phyloP scores from a whole-genome alignment of 2,329 filamentous ascomycete species.

The Diaporthe amygdali region DNA sequence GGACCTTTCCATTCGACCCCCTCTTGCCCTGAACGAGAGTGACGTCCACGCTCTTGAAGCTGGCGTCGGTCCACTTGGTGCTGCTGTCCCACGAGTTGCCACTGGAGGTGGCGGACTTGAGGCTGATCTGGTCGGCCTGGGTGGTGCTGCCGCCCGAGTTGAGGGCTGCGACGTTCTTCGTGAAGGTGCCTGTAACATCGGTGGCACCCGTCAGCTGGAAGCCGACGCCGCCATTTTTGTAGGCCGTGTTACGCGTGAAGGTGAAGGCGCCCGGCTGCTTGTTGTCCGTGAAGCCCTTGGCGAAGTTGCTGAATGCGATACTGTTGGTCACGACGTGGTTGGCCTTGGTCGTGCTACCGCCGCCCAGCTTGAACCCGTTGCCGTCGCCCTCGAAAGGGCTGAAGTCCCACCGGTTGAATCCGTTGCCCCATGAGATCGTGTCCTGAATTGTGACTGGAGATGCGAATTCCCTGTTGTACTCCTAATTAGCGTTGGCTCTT shows the following conservation, averaged over 20 bases:
- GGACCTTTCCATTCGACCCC: constrained; percentile 43
- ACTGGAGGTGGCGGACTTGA: constrained; percentile 33
- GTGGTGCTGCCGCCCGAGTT: constrained; percentile 31
- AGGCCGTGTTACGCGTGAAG: constrained; percentile 49
- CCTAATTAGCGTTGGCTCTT: not conserved
- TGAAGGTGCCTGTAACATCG: constrained; percentile 35
- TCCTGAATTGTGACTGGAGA: constrained; percentile 49
- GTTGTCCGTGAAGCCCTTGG: constrained; percentile 54
- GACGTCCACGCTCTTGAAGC: constrained; percentile 44
- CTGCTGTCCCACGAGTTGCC: constrained; percentile 49
- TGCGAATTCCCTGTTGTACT: constrained; percentile 38
- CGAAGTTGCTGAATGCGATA: constrained; percentile 48
- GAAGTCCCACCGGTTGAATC: constrained; percentile 51
- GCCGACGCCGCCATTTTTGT: constrained; percentile 48
- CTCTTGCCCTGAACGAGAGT: constrained; percentile 42
- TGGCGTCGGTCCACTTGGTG: constrained; percentile 42
- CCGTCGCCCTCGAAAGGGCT: constrained; percentile 48
- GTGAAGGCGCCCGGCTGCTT: constrained; percentile 45
- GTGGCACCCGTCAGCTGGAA: constrained; percentile 42
- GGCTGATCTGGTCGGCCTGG: constrained; percentile 31
- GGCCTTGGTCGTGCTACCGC: constrained; percentile 41
- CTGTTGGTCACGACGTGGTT: constrained; percentile 50
- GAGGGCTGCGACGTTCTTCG: constrained; percentile 43
- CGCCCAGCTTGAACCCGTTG: constrained; percentile 54
- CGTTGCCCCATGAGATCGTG: constrained; percentile 51